Percentiles rank a stretch among this genome's conserved stretches.
Conservation (phyloP, 768 basidiomycete species). For the Candolleomyces aberdarensis region DNA sequence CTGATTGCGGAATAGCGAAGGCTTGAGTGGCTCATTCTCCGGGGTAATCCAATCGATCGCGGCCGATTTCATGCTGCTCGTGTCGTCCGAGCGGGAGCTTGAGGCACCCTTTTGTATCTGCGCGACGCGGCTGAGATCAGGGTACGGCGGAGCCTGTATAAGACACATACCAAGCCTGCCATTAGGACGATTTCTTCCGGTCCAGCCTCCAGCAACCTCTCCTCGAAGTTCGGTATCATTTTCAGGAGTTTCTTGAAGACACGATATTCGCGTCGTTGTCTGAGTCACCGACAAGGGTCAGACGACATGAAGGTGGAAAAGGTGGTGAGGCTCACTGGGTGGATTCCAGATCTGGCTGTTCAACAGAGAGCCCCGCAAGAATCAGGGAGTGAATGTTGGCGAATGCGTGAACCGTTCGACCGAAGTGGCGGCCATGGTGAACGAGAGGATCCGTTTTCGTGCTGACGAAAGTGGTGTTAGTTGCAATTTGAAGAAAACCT, state of each 20-base stretch:
- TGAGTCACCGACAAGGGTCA: not conserved
- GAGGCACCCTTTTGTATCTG: constrained; percentile 1
- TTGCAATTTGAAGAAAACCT: not conserved
- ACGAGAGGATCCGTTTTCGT: not conserved
- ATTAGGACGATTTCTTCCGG: not conserved
- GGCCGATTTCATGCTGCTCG: not conserved
- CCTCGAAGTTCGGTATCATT: not conserved
- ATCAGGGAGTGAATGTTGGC: not conserved
- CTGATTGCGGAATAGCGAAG: not conserved
- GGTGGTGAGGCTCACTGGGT: not conserved
- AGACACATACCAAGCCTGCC: not conserved
- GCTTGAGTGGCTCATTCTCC: not conserved
- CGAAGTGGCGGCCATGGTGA: constrained; percentile 4
- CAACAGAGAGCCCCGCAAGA: not conserved
- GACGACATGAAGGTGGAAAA: not conserved
- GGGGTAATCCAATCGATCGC: constrained; percentile 3
- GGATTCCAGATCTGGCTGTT: not conserved
- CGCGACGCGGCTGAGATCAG: not conserved
- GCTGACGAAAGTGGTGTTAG: not conserved
- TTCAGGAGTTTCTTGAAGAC: not conserved
- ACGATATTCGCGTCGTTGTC: not conserved
- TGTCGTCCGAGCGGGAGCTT: constrained; percentile 1
- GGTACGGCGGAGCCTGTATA: not conserved
- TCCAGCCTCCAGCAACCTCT: not conserved
- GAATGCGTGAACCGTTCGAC: not conserved